These are phyloP conservation scores for Fusarium cicatricum DNA, from an alignment of 2,329 filamentous ascomycete genomes.

Conservation along the genomic window DNA sequence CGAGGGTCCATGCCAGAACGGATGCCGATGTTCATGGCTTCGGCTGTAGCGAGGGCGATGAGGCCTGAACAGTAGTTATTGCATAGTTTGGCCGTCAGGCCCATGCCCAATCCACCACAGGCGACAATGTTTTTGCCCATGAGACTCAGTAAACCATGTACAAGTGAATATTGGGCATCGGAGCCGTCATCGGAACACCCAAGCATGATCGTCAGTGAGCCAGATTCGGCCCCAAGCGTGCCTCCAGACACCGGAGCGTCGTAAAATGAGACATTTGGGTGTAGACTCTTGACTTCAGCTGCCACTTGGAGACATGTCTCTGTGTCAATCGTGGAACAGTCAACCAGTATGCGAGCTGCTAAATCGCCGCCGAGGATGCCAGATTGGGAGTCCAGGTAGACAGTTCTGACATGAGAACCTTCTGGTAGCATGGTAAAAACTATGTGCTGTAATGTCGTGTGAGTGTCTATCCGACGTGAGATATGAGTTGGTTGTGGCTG, in stretches of 20 bases:
- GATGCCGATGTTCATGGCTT: slow-evolving; percentile 25
- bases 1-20: slow-evolving; percentile 17
- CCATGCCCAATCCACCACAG: slow-evolving; percentile 14
- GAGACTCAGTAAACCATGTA: background rate
- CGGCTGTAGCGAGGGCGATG: slow-evolving; percentile 14
- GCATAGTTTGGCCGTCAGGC: slow-evolving; percentile 19
- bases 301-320: background rate
- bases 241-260: slow-evolving; percentile 20
- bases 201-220: slow-evolving; percentile 11
- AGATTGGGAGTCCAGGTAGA: background rate
- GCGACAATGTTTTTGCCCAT: slow-evolving; percentile 30
- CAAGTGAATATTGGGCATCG: background rate
- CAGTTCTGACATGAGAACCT: slow-evolving; percentile 6
- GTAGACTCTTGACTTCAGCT: background rate
- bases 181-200: slow-evolving; percentile 4
- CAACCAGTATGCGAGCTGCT: no score
- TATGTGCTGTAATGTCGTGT: slow-evolving; percentile 12
- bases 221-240: slow-evolving; percentile 6
- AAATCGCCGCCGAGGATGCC: no score
- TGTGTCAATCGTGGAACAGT: slow-evolving; percentile 17
- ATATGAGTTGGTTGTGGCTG: no score
- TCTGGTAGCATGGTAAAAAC: slow-evolving; percentile 19
- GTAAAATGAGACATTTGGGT: background rate
- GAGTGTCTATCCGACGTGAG: no score
- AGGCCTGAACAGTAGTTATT: slow-evolving; percentile 26